phyloP scores from a whole-genome alignment of 495 filamentous ascomycete genomes.

The Aspergillus panamensis region DNA sequence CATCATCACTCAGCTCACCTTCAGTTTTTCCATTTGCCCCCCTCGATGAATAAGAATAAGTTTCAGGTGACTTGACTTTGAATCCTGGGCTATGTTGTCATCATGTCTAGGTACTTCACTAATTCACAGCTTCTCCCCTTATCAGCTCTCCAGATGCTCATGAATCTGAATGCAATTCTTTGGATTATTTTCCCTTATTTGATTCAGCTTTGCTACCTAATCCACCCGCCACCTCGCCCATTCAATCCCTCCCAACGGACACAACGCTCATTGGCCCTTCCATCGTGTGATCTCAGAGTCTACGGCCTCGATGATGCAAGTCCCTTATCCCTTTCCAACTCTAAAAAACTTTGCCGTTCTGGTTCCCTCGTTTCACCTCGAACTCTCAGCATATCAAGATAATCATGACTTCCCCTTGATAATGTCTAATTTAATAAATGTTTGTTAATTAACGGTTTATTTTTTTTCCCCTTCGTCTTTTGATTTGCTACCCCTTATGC shows the following conservation, averaged over 20 bases:
- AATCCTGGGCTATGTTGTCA: not conserved
- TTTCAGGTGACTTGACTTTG: too few relatives aligned
- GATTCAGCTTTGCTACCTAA: not conserved
- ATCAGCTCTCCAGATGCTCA: not conserved
- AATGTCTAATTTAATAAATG: not conserved
- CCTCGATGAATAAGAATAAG: not conserved
- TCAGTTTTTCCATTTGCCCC: not conserved
- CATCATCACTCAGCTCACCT: too few relatives aligned
- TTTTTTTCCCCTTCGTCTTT: slow-evolving; percentile 11
- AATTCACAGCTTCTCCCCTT: not conserved
- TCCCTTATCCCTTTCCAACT: not conserved
- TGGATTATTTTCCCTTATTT: not conserved
- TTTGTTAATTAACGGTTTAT: not conserved
- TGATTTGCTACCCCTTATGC: slow-evolving; percentile 2
- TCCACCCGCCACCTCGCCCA: slow-evolving; percentile 19
- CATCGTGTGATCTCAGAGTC: slow-evolving; percentile 19
- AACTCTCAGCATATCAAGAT: not conserved
- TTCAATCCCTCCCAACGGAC: slow-evolving; percentile 9
- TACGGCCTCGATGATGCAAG: slow-evolving; percentile 17
- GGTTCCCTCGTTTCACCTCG: not conserved
- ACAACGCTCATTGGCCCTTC: slow-evolving; percentile 20
- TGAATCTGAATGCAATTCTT: not conserved
- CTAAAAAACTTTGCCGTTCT: not conserved
- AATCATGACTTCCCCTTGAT: not conserved
- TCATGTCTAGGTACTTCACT: not conserved